Conservation (phyloP, 441 rosid species). For the Syzygium syzygioides region DNA sequence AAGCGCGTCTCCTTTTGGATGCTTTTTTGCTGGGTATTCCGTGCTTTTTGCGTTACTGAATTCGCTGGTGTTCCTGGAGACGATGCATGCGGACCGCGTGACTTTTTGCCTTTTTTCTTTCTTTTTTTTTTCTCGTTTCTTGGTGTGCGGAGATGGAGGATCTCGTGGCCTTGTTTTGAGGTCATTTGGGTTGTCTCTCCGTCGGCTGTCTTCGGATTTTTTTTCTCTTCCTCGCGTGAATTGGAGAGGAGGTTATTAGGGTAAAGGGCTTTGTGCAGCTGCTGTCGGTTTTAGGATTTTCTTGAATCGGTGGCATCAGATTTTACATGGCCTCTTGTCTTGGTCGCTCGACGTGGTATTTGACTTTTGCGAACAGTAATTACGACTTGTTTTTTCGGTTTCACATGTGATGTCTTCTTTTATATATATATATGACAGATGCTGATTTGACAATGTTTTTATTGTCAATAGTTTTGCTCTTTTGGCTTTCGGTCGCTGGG, state of each 20-base stretch:
- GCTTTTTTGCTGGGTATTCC: background rate
- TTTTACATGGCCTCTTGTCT: background rate
- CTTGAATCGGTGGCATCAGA: background rate
- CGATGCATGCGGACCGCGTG: background rate
- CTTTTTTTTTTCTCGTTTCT: background rate
- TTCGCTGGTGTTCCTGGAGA: background rate
- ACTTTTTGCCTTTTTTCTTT: background rate
- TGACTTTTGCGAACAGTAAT: background rate
- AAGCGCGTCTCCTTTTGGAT: background rate
- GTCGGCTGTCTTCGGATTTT: background rate
- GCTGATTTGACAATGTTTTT: conserved; percentile 26
- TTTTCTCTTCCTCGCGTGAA: background rate
- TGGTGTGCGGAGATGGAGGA: background rate
- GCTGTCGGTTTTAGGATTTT: background rate
- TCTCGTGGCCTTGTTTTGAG: background rate
- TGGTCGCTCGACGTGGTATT: background rate
- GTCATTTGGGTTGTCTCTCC: background rate
- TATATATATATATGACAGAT: background rate
- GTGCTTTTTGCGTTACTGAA: background rate
- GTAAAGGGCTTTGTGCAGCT: background rate
- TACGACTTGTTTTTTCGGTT: background rate
- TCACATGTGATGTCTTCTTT: background rate
- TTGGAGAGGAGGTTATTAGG: background rate
- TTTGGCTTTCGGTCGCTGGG: conserved; percentile 22
- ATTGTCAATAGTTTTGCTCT: background rate